A percentile compares a stretch with the other conserved stretches of the same genome.
phyloP scores from a whole-genome alignment of 805 yeast species.

The Metschnikowia kunwiensis region DNA sequence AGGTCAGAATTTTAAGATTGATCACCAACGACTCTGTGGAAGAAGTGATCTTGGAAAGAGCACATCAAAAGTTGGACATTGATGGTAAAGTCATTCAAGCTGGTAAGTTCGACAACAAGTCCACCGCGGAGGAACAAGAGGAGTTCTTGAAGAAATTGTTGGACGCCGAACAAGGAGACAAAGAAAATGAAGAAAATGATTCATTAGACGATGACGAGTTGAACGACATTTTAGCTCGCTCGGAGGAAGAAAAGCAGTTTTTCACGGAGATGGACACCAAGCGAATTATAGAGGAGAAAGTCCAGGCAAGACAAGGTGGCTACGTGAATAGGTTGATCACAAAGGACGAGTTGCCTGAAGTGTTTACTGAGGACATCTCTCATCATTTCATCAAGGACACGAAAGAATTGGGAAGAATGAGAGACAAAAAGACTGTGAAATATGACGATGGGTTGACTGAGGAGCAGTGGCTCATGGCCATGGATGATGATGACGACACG shows the following conservation, averaged over 20 bases:
- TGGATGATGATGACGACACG: conserved; percentile 63
- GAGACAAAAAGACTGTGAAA: conserved; percentile 28
- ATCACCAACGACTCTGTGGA: conserved; percentile 82
- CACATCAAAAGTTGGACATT: conserved; percentile 77
- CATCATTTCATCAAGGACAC: conserved; percentile 26
- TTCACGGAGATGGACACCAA: conserved; percentile 62
- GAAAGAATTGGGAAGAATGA: conserved; percentile 25
- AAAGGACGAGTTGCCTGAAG: conserved; percentile 25
- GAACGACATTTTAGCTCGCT: conserved; percentile 68
- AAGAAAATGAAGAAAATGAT: conserved; percentile 52
- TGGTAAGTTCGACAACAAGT: conserved; percentile 84
- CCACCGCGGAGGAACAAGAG: conserved; percentile 85
- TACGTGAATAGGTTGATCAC: conserved; percentile 23
- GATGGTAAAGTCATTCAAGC: conserved; percentile 91
- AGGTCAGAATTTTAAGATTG: conserved; percentile 75
- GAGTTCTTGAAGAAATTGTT: conserved; percentile 67
- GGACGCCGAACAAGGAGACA: conserved; percentile 63
- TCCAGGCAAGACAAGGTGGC: conserved; percentile 23
- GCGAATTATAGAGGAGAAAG: conserved; percentile 32
- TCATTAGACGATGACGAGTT: conserved; percentile 66
- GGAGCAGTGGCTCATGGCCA: conserved; percentile 34
- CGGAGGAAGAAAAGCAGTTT: conserved; percentile 54
- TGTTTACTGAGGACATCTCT: conserved; percentile 27
- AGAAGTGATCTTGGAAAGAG: conserved; percentile 78
- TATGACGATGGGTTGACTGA: conserved; percentile 47